Percentiles rank a stretch among this genome's conserved stretches.
phyloP scores from a whole-genome alignment of 2,329 filamentous ascomycete species.

The Verticillium isaacii region DNA sequence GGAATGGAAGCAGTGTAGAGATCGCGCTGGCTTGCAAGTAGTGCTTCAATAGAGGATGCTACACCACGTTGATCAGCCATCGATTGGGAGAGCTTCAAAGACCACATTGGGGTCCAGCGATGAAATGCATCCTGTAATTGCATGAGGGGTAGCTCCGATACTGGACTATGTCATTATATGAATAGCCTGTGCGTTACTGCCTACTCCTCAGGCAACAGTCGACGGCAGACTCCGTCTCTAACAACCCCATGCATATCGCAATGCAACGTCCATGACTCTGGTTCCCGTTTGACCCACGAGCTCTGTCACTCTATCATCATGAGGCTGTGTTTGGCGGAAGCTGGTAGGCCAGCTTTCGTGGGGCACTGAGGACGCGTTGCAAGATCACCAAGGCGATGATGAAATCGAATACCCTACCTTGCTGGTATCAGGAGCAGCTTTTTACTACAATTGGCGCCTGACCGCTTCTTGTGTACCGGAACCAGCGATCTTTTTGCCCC shows the following conservation, averaged over 20 bases:
- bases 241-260: neutral
- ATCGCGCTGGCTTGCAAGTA: constrained; percentile 1
- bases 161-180: too few species aligned
- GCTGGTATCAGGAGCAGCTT: neutral
- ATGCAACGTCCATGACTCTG: neutral
- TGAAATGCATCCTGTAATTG: too few species aligned
- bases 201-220: neutral
- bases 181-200: too few species aligned
- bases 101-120: too few species aligned
- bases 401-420: neutral
- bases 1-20: neutral
- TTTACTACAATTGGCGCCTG: neutral
- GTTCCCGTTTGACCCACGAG: neutral
- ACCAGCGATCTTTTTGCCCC: neutral
- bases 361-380: neutral
- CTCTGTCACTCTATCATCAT: neutral
- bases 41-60: constrained; percentile 17
- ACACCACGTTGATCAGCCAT: too few species aligned
- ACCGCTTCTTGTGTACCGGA: neutral
- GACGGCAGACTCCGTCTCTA: neutral
- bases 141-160: too few species aligned
- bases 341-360: neutral
- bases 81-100: too few species aligned
- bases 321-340: neutral
- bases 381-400: neutral